Evolutionary conservation across 805 yeast genomes (phyloP), one percentile per base, ranked within the genome.

Genomic region (Yarrowia deformans): DNA sequence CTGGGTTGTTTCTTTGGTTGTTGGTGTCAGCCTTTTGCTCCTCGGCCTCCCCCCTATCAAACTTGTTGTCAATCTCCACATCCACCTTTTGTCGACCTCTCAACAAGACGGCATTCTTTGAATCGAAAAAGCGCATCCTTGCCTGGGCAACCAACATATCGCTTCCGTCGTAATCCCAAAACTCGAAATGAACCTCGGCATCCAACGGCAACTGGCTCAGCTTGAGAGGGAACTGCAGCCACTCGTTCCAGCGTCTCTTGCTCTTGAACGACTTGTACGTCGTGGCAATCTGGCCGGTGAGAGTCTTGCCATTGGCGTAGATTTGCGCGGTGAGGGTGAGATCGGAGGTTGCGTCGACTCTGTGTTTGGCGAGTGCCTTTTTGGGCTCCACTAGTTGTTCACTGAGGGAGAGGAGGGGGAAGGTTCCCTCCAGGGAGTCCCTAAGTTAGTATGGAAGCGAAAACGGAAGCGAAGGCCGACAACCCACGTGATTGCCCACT

Each of bases 221-320:
- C 68, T 83, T 82, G 1, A 93, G 84, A 0, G 98, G 94, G 58
- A 95, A 77, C 56, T 84, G 83, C 23, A 91, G 77, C 90, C 92
- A 89, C 70, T 87, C 86, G 72, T 89, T 84, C 93, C 95, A 91
- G 60, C 76, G 84, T 74, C 84, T 84, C 40, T 71, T 58, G 34
- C 73, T 69, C 70, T 81, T 80, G 71, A 84, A 84, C 2, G 85
- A 81, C 39, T 82, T 81, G 71, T 84, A 85, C 1, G 85, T 77
- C 0, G 88, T 83, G 8, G 81, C 79, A 1, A 84, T 80, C 0
- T 88, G 87, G 4, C 82, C 75, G 0, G 87, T 83, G 32, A 86
- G 69, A 0, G 86, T 84, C 70, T 83, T 79, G 9, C 80, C 81
- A 23, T 82, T 81, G 32, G 83, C 79, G 39, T 76, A 77, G 0